These are phyloP conservation scores for Mrakia hoshinonis DNA, from an alignment of 768 basidiomycete species.

Conservation along the genomic window DNA sequence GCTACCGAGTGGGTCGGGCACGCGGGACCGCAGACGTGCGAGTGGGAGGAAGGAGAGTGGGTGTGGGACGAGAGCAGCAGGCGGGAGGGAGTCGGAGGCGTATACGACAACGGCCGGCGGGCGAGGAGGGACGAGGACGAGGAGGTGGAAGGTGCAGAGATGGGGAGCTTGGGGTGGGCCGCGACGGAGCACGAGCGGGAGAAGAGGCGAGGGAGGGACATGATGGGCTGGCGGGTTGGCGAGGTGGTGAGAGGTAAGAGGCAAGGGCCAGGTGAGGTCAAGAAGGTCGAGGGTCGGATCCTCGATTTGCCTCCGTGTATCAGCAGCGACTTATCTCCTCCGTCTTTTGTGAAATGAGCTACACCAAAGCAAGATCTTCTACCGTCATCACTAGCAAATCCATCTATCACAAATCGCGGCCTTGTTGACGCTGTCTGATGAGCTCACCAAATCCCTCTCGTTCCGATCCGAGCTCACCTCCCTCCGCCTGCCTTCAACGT, in stretches of 20 bases:
- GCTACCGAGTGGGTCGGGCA: not conserved
- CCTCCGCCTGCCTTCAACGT: not conserved
- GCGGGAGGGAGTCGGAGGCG: not conserved
- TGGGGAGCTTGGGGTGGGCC: not conserved
- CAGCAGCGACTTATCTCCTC: not conserved
- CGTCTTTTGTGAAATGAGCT: not conserved
- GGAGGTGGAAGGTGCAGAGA: not conserved
- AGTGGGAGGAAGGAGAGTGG: conserved; percentile 4
- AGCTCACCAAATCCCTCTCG: not conserved
- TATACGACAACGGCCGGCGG: not conserved
- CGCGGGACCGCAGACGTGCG: not conserved
- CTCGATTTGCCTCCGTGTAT: not conserved
- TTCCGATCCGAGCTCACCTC: too few species aligned
- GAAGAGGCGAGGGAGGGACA: not conserved
- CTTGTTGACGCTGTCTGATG: not conserved
- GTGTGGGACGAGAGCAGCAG: not conserved
- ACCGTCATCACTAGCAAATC: not conserved
- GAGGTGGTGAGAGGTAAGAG: not conserved
- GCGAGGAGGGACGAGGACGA: too few species aligned
- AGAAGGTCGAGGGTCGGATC: not conserved
- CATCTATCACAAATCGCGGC: not conserved
- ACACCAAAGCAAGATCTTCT: not conserved
- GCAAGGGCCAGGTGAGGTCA: not conserved
- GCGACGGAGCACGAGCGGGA: not conserved
- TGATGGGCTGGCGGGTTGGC: not conserved